Evolutionary conservation across 2,329 filamentous ascomycete genomes (phyloP), one percentile per base, ranked within the genome.

Genomic region (Epichloe scottii): DNA sequence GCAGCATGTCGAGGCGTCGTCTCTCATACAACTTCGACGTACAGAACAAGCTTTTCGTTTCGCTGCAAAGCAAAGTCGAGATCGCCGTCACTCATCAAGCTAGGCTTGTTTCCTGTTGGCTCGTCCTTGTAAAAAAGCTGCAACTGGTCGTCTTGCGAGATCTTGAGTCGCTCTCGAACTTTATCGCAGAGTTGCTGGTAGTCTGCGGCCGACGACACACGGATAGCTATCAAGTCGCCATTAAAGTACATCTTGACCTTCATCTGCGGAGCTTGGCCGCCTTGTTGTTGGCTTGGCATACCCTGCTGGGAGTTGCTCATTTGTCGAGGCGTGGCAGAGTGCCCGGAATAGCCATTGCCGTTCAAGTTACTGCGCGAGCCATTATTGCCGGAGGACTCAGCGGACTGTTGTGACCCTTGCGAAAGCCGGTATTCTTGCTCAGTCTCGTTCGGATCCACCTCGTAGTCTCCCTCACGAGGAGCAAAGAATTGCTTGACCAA

Each of bases 221-320:
- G 84, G 60, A 98, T 89, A 43, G 93, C 87, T 58, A 96, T 91
- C 51, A 94, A 81, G 58, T 96, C 91, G 54, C 90, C 85, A 57
- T 91, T 87, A 71, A 89, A 96, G 71, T 87, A 93, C 50, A 96
- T 85, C 71, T 97, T 97, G 65, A 97, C 87, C 68, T 96, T 97
- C 72, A 96, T 84, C 3, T 81, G 77, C 7, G 76, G 70, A 6
- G 70, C 63, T 35, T 49, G 48, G 67, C 41, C 33, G 43, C 35
- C 64, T 50, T 73, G 69, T 54, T 54, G 55, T 11, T 58, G 57
- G 21, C 58, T 54, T 12, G 21, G 19, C 44, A 47, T 55, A 50
- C 54, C 52, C 51, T 51, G 54, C 6, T 58, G 74, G 73, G 53
- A 82, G 63, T 59, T 74, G 71, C 60, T 64, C 53, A 60, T 60